Conservation (phyloP, 1,284 basidiomycete species). For the Mycena citricolor region DNA sequence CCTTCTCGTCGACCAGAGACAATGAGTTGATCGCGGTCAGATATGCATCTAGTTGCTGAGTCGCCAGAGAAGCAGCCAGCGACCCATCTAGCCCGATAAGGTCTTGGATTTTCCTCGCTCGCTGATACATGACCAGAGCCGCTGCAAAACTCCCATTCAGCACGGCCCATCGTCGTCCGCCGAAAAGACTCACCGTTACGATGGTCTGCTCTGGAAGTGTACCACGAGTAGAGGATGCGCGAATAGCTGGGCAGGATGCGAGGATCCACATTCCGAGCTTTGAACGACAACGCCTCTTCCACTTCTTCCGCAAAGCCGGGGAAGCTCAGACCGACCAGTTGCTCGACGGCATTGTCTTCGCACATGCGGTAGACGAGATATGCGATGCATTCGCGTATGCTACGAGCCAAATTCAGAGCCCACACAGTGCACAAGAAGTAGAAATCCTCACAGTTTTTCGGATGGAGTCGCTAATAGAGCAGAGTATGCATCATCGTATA, state of each 20-base stretch:
- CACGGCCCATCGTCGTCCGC: no score
- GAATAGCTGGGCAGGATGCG: slow-evolving; percentile 86
- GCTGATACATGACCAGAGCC: slow-evolving; percentile 91
- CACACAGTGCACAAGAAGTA: slow-evolving; percentile 3
- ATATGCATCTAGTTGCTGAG: slow-evolving; percentile 81
- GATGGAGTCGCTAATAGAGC: slow-evolving; percentile 73
- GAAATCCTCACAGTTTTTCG: slow-evolving; percentile 64
- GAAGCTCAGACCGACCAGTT: slow-evolving; percentile 84
- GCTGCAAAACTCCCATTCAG: slow-evolving; percentile 54
- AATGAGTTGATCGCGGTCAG: slow-evolving; percentile 89
- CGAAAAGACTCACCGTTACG: slow-evolving; percentile 81
- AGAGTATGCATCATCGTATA: slow-evolving; percentile 86
- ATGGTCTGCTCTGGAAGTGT: slow-evolving; percentile 83
- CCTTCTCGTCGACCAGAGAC: slow-evolving; percentile 76
- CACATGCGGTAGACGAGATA: slow-evolving; percentile 92
- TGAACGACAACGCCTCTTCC: slow-evolving; percentile 88
- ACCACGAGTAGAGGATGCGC: slow-evolving; percentile 94
- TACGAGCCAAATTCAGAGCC: slow-evolving; percentile 33
- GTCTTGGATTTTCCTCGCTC: slow-evolving; percentile 77
- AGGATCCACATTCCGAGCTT: slow-evolving; percentile 93
- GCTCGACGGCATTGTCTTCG: slow-evolving; percentile 80
- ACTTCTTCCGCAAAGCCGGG: slow-evolving; percentile 85
- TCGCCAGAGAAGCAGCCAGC: slow-evolving; percentile 60
- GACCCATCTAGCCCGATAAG: slow-evolving; percentile 45
- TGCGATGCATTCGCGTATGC: slow-evolving; percentile 77